phyloP scores from a whole-genome alignment of 2,329 filamentous ascomycete genomes.

The Neonectria neomacrospora region DNA sequence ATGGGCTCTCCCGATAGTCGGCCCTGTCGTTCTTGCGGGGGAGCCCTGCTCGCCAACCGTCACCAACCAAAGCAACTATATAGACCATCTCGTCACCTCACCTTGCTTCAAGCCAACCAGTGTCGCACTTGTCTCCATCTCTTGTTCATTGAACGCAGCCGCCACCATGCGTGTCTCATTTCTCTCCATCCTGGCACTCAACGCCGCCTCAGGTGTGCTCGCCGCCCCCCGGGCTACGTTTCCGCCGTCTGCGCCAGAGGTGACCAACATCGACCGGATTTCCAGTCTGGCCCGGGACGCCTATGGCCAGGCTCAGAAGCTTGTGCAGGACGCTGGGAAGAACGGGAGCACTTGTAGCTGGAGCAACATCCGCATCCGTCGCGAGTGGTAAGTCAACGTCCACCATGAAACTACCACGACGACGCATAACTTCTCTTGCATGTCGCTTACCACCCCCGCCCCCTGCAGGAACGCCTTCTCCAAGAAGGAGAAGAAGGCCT shows the following conservation, averaged over 20 bases:
- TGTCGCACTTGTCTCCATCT: slow-evolving; percentile 9
- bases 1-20: background rate
- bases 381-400: slow-evolving; percentile 44
- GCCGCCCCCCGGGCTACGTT: slow-evolving; percentile 32
- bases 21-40: background rate
- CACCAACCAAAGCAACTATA: slow-evolving; percentile 7
- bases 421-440: background rate
- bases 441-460: slow-evolving; percentile 4
- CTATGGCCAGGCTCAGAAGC: slow-evolving; percentile 39
- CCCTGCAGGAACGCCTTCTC: slow-evolving; percentile 40
- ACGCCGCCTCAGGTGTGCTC: slow-evolving; percentile 36
- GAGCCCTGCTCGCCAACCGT: too few species aligned
- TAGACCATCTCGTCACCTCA: slow-evolving; percentile 19
- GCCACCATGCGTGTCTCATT: slow-evolving; percentile 36
- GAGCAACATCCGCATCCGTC: slow-evolving; percentile 46
- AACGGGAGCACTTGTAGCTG: slow-evolving; percentile 42
- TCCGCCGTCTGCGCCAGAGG: slow-evolving; percentile 31
- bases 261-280: slow-evolving; percentile 36
- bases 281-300: slow-evolving; percentile 38
- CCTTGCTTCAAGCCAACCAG: slow-evolving; percentile 19
- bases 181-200: slow-evolving; percentile 37
- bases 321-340: slow-evolving; percentile 33
- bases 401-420: background rate
- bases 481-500: slow-evolving; percentile 46
- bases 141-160: slow-evolving; percentile 16